Evolutionary conservation across 352 stramenopile genomes (phyloP).

Genomic region (Pythium brassicae): DNA sequence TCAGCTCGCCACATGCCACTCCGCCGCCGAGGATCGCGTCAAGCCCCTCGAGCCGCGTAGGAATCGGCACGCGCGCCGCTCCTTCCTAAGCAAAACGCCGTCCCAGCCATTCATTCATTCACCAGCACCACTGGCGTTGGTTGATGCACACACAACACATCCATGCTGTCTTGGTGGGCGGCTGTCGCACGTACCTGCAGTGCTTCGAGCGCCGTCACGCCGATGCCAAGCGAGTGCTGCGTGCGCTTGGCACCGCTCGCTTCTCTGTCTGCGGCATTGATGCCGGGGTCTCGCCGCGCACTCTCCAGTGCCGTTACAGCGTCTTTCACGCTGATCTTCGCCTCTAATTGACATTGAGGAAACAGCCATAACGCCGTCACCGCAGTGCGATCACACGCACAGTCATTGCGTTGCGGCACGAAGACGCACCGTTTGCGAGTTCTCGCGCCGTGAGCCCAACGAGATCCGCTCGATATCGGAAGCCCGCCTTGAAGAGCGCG

Average conservation of each 20-base stretch:
- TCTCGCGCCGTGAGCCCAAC: conserved; percentile 43
- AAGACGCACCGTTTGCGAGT: conserved; percentile 40
- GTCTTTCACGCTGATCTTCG: conserved; percentile 34
- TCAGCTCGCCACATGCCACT: conserved; percentile 64
- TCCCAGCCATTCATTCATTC: too few species aligned
- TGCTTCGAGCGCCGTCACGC: conserved; percentile 37
- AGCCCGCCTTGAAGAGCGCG: conserved; percentile 53
- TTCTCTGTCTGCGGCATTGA: background rate
- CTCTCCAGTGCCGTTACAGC: conserved; percentile 28
- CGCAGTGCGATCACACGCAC: too few species aligned
- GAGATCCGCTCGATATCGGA: conserved; percentile 55
- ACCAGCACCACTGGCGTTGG: too few species aligned
- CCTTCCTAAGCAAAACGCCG: conserved; percentile 29
- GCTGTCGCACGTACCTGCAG: conserved; percentile 25
- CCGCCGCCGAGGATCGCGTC: conserved; percentile 64
- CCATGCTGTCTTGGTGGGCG: too few species aligned
- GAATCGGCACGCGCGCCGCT: conserved; percentile 25
- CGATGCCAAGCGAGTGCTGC: conserved; percentile 9
- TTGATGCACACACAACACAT: too few species aligned
- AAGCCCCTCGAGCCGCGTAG: conserved; percentile 36
- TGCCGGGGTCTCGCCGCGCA: background rate
- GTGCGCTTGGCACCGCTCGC: background rate
- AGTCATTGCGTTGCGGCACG: background rate
- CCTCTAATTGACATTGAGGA: too few species aligned
- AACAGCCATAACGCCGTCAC: too few species aligned